These are phyloP conservation scores for Cyathus striatus DNA, from an alignment of 768 basidiomycete genomes.

Conservation along the genomic window DNA sequence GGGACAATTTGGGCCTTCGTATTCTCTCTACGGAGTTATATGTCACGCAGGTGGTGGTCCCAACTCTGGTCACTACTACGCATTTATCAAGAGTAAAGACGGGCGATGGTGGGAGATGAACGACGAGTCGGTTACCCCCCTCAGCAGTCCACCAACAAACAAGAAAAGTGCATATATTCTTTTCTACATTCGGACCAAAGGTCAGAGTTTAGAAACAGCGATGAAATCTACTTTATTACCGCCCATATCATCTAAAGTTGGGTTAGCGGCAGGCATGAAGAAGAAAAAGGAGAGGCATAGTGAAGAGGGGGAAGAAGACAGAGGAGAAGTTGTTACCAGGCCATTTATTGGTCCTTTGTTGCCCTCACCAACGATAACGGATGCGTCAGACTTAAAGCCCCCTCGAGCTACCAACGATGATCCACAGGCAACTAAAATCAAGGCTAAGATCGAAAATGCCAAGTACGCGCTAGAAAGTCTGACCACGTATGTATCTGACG, in stretches of 20 bases:
- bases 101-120: constrained; percentile 92
- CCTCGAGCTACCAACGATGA: constrained; percentile 12
- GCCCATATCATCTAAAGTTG: constrained; percentile 29
- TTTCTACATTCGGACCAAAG: constrained; percentile 83
- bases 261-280: constrained; percentile 46
- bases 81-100: constrained; percentile 67
- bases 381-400: constrained; percentile 19
- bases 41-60: constrained; percentile 91
- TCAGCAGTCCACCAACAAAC: constrained; percentile 40
- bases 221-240: constrained; percentile 28
- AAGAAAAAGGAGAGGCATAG: constrained; percentile 34
- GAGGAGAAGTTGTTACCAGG: constrained; percentile 39
- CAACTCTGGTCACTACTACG: constrained; percentile 94
- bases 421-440: constrained; percentile 25
- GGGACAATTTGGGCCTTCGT: constrained; percentile 68
- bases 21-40: constrained; percentile 88
- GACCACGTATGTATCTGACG: constrained; percentile 20
- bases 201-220: constrained; percentile 66
- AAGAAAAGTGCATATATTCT: constrained; percentile 88
- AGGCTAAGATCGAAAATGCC: constrained; percentile 24
- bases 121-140: constrained; percentile 67
- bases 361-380: constrained; percentile 38
- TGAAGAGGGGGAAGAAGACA: constrained; percentile 46
- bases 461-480: constrained; percentile 17
- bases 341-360: constrained; percentile 66